These are phyloP conservation scores for Saturnispora galanensis DNA, from an alignment of 805 yeast genomes.

Conservation along the genomic window DNA sequence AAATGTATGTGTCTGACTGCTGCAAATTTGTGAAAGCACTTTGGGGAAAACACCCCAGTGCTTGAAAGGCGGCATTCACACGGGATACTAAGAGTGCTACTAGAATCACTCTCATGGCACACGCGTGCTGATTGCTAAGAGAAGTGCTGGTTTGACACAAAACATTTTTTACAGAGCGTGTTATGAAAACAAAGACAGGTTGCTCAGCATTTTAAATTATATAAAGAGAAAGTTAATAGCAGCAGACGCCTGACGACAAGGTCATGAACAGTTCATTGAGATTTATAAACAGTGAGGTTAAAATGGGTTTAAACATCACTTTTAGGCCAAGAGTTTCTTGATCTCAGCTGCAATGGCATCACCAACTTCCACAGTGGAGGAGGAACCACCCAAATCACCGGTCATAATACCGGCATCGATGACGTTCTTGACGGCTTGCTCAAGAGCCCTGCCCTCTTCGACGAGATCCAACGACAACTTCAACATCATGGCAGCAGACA, in stretches of 20 bases:
- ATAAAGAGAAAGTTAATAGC: too few species aligned
- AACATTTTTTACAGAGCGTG: too few species aligned
- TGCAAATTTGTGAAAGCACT: constrained; percentile 26
- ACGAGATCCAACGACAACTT: constrained; percentile 75
- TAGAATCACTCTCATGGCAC: neutral
- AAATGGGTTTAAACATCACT: neutral
- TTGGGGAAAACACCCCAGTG: constrained; percentile 21
- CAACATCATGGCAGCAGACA: constrained; percentile 97
- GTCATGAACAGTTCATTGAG: neutral
- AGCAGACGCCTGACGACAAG: too few species aligned
- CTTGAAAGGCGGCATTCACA: constrained; percentile 11
- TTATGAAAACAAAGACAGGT: too few species aligned
- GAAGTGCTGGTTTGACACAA: neutral
- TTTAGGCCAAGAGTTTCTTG: constrained; percentile 23
- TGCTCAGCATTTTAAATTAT: too few species aligned
- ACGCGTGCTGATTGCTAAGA: neutral
- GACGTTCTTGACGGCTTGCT: constrained; percentile 75
- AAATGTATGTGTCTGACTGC: constrained; percentile 38
- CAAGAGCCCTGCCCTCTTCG: constrained; percentile 81
- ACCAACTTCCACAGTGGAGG: constrained; percentile 83
- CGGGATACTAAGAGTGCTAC: constrained; percentile 1
- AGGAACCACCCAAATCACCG: constrained; percentile 82
- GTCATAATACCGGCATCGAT: constrained; percentile 82
- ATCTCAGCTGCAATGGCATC: constrained; percentile 81
- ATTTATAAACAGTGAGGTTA: neutral